Conservation (phyloP, 108 stramenopile genomes). For the Fistulifera solaris region DNA sequence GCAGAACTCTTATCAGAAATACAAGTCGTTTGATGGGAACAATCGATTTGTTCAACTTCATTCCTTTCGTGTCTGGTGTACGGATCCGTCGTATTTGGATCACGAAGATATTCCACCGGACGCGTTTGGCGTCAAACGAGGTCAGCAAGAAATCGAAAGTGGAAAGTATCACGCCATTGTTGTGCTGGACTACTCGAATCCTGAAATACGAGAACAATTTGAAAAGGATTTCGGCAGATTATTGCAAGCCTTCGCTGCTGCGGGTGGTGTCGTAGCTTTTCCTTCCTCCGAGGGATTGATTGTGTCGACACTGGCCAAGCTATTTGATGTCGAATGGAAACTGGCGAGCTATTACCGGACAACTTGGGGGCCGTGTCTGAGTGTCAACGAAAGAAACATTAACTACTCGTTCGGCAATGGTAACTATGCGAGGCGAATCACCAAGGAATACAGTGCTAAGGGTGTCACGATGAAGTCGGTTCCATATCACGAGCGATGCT, state of each 20-base stretch:
- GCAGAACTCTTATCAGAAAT: slow-evolving; percentile 2
- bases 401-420: not conserved
- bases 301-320: slow-evolving; percentile 5
- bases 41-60: no score
- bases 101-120: not conserved
- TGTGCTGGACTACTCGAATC: slow-evolving; percentile 11
- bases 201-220: not conserved
- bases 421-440: not conserved
- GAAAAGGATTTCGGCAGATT: slow-evolving; percentile 5
- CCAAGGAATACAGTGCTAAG: not conserved
- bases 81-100: not conserved
- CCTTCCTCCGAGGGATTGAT: slow-evolving; percentile 7
- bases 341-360: slow-evolving; percentile 9
- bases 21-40: not conserved
- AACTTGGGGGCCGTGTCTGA: slow-evolving; percentile 4
- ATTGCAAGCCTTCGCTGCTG: slow-evolving; percentile 6
- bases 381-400: not conserved
- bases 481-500: slow-evolving; percentile 6
- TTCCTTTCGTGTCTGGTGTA: slow-evolving; percentile 11
- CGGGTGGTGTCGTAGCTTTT: slow-evolving; percentile 11
- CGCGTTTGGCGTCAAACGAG: slow-evolving; percentile 11
- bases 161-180: slow-evolving; percentile 12
- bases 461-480: not conserved
- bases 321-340: slow-evolving; percentile 8
- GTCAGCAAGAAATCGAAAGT: slow-evolving; percentile 13